A percentile compares a stretch with the other conserved stretches of the same genome.
Conservation (phyloP, 176 grass and related monocot genomes). For the Oryza meyeriana region DNA sequence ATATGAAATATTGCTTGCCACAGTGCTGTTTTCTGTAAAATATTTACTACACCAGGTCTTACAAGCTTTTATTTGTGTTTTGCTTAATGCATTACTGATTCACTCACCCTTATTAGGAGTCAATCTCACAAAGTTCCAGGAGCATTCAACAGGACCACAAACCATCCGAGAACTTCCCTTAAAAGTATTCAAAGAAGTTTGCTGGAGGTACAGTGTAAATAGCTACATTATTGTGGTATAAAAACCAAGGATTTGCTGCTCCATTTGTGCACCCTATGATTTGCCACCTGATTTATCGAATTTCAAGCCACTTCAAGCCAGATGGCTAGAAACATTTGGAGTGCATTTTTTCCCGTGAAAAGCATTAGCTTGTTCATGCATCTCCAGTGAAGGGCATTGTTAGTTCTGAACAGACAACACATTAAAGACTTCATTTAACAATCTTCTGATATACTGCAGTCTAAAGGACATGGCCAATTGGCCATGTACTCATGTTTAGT, state of each 20-base stretch:
- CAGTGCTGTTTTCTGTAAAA: not conserved
- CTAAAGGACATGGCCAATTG: not conserved
- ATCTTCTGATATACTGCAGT: not conserved
- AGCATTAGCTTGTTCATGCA: slow-evolving; percentile 15
- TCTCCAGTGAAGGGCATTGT: not conserved
- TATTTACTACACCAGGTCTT: not conserved
- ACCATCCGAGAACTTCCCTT: not conserved
- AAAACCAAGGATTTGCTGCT: not conserved
- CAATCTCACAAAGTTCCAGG: not conserved
- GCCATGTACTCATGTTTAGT: not conserved
- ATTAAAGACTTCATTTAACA: not conserved
- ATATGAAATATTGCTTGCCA: slow-evolving; percentile 11
- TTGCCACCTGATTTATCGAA: not conserved
- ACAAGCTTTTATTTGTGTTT: not conserved
- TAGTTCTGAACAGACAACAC: slow-evolving; percentile 12
- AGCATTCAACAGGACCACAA: not conserved
- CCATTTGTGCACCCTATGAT: not conserved
- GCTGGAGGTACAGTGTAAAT: not conserved
- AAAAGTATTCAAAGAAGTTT: not conserved
- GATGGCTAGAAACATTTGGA: slow-evolving; percentile 1
- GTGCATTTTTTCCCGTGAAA: not conserved
- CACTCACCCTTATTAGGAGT: not conserved
- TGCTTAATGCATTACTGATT: not conserved
- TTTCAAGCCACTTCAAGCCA: not conserved
- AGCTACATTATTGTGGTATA: not conserved